A percentile compares a stretch with the other conserved stretches of the same genome.
Evolutionary conservation across 768 basidiomycete genomes (phyloP).

Genomic region (Cubamyces lactineus): DNA sequence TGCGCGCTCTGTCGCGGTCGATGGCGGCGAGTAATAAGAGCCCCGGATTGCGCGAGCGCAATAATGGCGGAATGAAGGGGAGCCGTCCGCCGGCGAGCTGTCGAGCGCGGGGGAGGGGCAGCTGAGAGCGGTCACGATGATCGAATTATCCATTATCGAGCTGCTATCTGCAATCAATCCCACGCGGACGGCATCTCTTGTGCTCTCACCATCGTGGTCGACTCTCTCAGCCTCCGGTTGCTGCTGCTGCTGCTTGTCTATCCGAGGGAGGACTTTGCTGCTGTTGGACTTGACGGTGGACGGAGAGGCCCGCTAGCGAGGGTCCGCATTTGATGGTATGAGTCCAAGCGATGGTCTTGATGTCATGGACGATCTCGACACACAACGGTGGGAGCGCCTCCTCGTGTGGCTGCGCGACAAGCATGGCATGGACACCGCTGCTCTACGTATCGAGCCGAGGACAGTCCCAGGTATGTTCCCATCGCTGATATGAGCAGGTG

Average conservation of each 20-base stretch:
- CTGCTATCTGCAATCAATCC: constrained; percentile 32
- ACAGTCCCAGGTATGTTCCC: constrained; percentile 48
- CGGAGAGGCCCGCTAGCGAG: background rate
- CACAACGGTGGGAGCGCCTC: constrained; percentile 30
- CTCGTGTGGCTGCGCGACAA: constrained; percentile 28
- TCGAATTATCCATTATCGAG: constrained; percentile 1
- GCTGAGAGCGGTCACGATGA: no score
- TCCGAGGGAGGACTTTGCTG: no score
- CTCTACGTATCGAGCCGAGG: constrained; percentile 56
- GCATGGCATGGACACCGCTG: constrained; percentile 38
- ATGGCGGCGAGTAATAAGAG: constrained; percentile 9
- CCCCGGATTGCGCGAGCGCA: constrained; percentile 17
- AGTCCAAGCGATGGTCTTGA: constrained; percentile 4
- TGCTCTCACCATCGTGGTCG: constrained; percentile 23
- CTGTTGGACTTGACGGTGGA: no score
- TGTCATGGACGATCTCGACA: constrained; percentile 23
- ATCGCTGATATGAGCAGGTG: constrained; percentile 1
- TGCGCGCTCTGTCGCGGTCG: background rate
- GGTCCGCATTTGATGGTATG: constrained; percentile 12
- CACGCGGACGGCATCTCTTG: background rate
- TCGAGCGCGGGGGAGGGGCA: background rate
- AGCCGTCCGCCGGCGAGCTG: constrained; percentile 16
- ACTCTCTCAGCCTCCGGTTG: background rate
- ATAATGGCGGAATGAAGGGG: constrained; percentile 27
- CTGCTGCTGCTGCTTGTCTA: no score